Evolutionary conservation across 164 flowering plant genomes (phyloP).

Genomic region (Vitis riparia): DNA sequence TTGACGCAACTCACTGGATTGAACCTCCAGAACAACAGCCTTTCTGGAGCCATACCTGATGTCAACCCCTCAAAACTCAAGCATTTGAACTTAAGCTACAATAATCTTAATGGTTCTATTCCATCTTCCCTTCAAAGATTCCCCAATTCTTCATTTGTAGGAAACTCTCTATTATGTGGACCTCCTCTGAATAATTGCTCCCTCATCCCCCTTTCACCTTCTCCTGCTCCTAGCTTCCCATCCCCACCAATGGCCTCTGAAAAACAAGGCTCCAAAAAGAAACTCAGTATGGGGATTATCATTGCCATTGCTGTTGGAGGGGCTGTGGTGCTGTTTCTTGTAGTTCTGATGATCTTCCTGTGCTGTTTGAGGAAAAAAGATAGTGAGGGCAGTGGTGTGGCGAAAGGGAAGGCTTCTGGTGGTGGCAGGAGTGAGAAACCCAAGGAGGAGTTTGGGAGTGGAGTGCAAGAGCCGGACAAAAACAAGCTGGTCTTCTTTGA

Average conservation of each 20-base stretch:
- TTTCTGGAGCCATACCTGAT: conserved; percentile 49
- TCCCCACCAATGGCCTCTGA: conserved; percentile 23
- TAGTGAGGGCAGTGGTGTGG: conserved; percentile 11
- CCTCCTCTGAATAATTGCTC: conserved; percentile 41
- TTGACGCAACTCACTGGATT: conserved; percentile 40
- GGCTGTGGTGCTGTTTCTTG: conserved; percentile 24
- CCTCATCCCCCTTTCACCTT: conserved; percentile 18
- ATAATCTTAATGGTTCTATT: conserved; percentile 51
- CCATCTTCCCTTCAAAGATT: conserved; percentile 50
- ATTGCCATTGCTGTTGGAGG: conserved; percentile 53
- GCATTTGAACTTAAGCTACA: conserved; percentile 51
- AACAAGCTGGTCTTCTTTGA: conserved; percentile 65
- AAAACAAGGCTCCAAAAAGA: conserved; percentile 20
- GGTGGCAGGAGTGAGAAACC: conserved; percentile 42
- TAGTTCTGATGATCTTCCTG: conserved; percentile 23
- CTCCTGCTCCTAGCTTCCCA: conserved; percentile 21
- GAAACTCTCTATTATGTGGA: conserved; percentile 55
- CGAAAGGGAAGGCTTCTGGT: conserved; percentile 32
- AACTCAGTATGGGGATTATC: conserved; percentile 32
- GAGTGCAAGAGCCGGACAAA: conserved; percentile 65
- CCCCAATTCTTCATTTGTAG: conserved; percentile 47
- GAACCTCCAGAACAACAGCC: conserved; percentile 43
- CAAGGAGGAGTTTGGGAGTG: conserved; percentile 63
- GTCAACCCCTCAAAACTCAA: conserved; percentile 32
- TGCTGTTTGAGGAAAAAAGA: conserved; percentile 42